phyloP scores from a whole-genome alignment of 257 asterid species.

The Ligustrum vulgare region DNA sequence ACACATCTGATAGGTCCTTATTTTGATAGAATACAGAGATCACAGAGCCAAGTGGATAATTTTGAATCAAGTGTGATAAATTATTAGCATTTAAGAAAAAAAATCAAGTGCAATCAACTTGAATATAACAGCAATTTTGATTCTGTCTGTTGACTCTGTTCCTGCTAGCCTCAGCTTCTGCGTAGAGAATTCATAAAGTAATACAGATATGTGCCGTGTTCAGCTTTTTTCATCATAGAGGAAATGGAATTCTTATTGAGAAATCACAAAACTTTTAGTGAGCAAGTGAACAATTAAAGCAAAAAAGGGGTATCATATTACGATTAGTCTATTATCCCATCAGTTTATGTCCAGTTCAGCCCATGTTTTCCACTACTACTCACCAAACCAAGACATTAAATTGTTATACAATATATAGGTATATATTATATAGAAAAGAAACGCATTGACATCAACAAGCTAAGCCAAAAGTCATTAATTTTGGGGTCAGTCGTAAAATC shows the following conservation, averaged over 20 bases:
- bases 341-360: not conserved
- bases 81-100: not conserved
- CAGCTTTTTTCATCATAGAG: not conserved
- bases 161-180: not conserved
- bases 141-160: not conserved
- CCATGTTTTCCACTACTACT: not conserved
- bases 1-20: not conserved
- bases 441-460: constrained; percentile 10
- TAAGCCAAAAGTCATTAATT: constrained; percentile 10
- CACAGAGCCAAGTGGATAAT: not conserved
- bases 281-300: not conserved
- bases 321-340: not conserved
- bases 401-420: not conserved
- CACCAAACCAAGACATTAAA: constrained; percentile 6
- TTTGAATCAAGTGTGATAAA: not conserved
- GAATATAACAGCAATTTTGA: not conserved
- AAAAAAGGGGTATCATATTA: not conserved
- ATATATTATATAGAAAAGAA: not conserved
- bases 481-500: not conserved
- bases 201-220: not conserved
- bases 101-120: not conserved
- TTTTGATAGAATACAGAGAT: not conserved
- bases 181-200: not conserved
- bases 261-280: not conserved
- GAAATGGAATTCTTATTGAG: not conserved